Evolutionary conservation across 768 basidiomycete genomes (phyloP), one percentile per base, ranked within the genome.

Genomic region (Xanthoconium stramineum): DNA sequence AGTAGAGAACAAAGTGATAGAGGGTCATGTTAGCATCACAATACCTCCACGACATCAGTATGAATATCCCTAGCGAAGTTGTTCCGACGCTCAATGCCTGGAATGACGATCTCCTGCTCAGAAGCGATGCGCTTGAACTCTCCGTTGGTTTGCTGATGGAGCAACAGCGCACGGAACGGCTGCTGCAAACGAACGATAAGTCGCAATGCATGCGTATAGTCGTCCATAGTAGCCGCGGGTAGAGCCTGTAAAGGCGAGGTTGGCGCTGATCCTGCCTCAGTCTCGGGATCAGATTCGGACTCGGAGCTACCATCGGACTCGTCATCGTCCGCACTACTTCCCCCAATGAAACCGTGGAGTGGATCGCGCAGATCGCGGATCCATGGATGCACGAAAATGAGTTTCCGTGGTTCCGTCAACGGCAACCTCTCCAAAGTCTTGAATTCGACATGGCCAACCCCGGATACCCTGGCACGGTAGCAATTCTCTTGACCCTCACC

Each of bases 351-450:
- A 5, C 47, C n/a, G 9, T 47, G 47, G 0, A 30, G 24, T 1
- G 42, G 42, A 37, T 45, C 35, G 6, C 42, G 17, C 6, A 60
- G 50, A 30, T 54, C 48, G 24, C 47, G 55, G 13, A 56, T 44
- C 58, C 58, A 56, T 10, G 58, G 58, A 24, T 56, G 47, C 2
- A 53, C 51, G 17, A 59, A 37, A 15, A 37, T n/a, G 11, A 53
- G 35, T 17, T 36, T 35, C 11, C 40, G 51, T 5, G 47, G 35
- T 7, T 44, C 47, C 7, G 1, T n/a, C 15, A 40, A 5, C 37
- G 50, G n/a, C n/a, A n/a, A n/a, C n/a, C n/a, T n/a, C n/a, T n/a
- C n/a, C n/a, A 39, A 15, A 53, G 51, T 12, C 3, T 30, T 14
- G 36, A 58, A 33, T 15, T 32, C 19, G 3, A 51, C 30, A 5